Conservation (phyloP, 306 rosid genomes). For the Vigna angularis region DNA sequence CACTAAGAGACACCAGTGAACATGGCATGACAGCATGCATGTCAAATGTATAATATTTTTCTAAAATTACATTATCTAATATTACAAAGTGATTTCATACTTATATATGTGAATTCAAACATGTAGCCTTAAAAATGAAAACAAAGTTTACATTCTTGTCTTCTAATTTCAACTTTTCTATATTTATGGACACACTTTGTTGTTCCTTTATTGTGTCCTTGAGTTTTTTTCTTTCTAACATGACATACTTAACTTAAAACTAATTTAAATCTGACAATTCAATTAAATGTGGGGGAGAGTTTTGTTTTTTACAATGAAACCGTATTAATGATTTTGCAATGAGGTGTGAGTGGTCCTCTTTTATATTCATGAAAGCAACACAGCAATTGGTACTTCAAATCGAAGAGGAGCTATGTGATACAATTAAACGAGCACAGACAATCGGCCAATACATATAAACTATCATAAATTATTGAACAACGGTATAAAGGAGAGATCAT, state of each 20-base stretch:
- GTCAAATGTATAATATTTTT: background rate
- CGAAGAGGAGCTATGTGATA: conserved; percentile 4
- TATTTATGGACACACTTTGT: background rate
- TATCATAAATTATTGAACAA: conserved; percentile 21
- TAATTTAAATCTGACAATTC: background rate
- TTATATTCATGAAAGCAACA: conserved; percentile 9
- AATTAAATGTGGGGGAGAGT: background rate
- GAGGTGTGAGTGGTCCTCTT: conserved; percentile 13
- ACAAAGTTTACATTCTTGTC: background rate
- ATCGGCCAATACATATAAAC: conserved; percentile 11
- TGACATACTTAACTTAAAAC: background rate
- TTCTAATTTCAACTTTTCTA: background rate
- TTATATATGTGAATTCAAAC: background rate
- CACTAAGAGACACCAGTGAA: background rate
- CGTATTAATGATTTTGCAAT: background rate
- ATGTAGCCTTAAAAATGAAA: background rate
- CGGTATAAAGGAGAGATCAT: no score
- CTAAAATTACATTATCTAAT: background rate
- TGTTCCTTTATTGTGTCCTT: no score
- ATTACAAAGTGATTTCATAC: background rate
- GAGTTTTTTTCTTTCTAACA: background rate
- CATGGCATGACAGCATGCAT: background rate
- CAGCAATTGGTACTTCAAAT: conserved; percentile 2
- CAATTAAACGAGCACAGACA: background rate
- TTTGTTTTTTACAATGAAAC: background rate